These are phyloP conservation scores for Leccinum imitatum DNA, from an alignment of 768 basidiomycete species.

Conservation along the genomic window DNA sequence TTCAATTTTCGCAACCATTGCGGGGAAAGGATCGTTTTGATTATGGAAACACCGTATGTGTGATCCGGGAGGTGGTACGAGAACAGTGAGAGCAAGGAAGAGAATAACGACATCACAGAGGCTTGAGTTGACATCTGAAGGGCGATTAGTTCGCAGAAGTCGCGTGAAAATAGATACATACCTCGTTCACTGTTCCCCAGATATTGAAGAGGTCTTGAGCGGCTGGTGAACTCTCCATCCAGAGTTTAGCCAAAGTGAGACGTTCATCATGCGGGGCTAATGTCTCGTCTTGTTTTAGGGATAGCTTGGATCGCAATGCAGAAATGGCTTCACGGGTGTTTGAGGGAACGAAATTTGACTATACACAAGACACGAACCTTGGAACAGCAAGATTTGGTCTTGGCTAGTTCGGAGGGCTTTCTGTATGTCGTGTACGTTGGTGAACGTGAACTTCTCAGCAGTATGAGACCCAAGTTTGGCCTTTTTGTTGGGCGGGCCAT, in stretches of 20 bases:
- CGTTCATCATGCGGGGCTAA: constrained; percentile 59
- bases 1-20: constrained; percentile 57
- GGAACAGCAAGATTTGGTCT: constrained; percentile 18
- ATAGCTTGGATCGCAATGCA: constrained; percentile 55
- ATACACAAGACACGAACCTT: constrained; percentile 18
- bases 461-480: constrained; percentile 17
- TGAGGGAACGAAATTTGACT: background rate
- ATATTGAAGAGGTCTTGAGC: constrained; percentile 60
- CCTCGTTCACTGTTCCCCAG: constrained; percentile 57
- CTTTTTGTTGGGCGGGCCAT: constrained; percentile 22
- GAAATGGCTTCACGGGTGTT: constrained; percentile 38
- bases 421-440: constrained; percentile 25
- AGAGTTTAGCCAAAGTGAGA: constrained; percentile 55
- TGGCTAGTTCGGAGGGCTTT: constrained; percentile 15
- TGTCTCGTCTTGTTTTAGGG: constrained; percentile 48
- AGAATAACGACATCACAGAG: constrained; percentile 51
- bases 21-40: constrained; percentile 58
- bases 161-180: constrained; percentile 29
- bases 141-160: background rate
- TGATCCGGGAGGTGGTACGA: constrained; percentile 72
- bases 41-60: constrained; percentile 56
- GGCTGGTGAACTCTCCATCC: constrained; percentile 58
- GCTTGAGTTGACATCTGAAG: constrained; percentile 43
- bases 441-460: constrained; percentile 15
- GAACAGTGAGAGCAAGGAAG: constrained; percentile 58